Evolutionary conservation across 306 rosid species (phyloP).

Genomic region (Lithocarpus polystachyus): DNA sequence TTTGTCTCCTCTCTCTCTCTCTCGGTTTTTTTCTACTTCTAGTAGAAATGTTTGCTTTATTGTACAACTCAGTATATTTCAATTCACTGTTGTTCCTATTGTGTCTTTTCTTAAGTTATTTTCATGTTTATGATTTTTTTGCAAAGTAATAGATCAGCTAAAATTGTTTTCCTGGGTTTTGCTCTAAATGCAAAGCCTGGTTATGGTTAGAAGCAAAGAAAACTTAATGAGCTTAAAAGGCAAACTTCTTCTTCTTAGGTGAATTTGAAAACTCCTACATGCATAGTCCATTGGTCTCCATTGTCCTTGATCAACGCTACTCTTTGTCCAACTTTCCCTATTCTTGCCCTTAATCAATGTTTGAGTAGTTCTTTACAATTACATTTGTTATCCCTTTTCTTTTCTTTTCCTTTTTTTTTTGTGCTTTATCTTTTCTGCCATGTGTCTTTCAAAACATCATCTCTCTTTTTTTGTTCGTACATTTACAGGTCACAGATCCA

Average conservation of each 20-base stretch:
- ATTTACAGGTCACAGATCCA: too few species aligned
- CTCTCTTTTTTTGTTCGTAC: too few species aligned
- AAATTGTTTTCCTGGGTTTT: neutral
- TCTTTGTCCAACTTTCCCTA: neutral
- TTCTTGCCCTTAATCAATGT: neutral
- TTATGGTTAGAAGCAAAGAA: neutral
- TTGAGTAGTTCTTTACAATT: neutral
- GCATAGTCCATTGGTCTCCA: neutral
- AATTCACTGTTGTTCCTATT: neutral
- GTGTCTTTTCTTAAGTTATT: neutral
- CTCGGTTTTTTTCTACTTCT: neutral
- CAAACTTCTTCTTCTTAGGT: neutral
- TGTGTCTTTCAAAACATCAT: neutral
- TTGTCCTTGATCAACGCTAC: neutral
- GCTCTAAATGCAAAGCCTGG: neutral
- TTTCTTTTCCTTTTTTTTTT: neutral
- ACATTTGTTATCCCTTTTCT: neutral
- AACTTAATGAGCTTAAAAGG: too few species aligned
- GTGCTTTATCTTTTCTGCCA: too few species aligned
- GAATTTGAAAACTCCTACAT: neutral
- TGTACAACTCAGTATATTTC: conserved; percentile 1
- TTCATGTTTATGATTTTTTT: neutral
- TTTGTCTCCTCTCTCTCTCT: conserved; percentile 32
- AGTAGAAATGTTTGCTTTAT: neutral
- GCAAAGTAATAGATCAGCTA: neutral